Evolutionary conservation across 225 moss, liverwort and hornwort species (phyloP).

Genomic region (Anthoceros angustus): DNA sequence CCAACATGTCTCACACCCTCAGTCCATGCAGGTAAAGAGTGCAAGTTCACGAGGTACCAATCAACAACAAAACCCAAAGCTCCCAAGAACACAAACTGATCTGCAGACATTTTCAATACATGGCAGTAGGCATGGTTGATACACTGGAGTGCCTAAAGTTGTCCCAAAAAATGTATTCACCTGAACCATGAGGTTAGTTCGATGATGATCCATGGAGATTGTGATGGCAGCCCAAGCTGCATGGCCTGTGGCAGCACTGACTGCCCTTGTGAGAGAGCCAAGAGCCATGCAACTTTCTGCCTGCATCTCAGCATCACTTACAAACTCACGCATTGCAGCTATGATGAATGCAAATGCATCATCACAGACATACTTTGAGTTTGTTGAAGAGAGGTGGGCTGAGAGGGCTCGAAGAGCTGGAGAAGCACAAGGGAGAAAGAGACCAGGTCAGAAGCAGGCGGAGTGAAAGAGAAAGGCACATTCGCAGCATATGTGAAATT

Average conservation of each 20-base stretch:
- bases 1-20: too few species aligned
- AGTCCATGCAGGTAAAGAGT: too few species aligned
- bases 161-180: not conserved
- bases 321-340: slow-evolving; percentile 11
- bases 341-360: slow-evolving; percentile 12
- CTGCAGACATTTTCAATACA: too few species aligned
- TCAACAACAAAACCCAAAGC: too few species aligned
- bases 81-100: too few species aligned
- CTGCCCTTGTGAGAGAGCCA: slow-evolving; percentile 9
- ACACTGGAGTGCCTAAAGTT: too few species aligned
- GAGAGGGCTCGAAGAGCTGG: slow-evolving; percentile 9
- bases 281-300: slow-evolving; percentile 11
- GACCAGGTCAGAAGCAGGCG: too few species aligned
- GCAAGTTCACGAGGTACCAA: too few species aligned
- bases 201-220: slow-evolving; percentile 10
- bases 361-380: slow-evolving; percentile 11
- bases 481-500: too few species aligned
- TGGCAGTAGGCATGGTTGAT: too few species aligned
- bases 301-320: slow-evolving; percentile 12
- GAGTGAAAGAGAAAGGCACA: too few species aligned
- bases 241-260: slow-evolving; percentile 10
- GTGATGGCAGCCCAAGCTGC: slow-evolving; percentile 11
- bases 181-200: slow-evolving; percentile 11
- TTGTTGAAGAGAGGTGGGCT: slow-evolving; percentile 9
- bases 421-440: too few species aligned